phyloP scores from a whole-genome alignment of 2,329 filamentous ascomycete genomes.

The Pestalotiopsis sp. region DNA sequence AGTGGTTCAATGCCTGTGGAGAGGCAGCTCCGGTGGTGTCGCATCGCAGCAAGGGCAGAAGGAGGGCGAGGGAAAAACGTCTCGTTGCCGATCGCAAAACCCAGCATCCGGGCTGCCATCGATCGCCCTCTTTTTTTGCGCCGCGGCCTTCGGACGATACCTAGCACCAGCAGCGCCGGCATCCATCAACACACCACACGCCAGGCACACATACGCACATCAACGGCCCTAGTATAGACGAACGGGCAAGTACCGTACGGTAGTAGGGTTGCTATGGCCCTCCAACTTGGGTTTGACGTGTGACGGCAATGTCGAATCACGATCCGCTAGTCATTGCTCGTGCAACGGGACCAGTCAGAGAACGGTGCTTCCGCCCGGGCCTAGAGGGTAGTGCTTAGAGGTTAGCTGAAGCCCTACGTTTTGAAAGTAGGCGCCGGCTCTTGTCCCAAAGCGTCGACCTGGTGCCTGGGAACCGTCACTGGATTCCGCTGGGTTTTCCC shows the following conservation, averaged over 20 bases:
- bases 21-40: not conserved
- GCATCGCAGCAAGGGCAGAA: too few species aligned
- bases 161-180: not conserved
- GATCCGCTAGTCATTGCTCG: not conserved
- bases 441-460: not conserved
- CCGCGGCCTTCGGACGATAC: not conserved
- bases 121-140: not conserved
- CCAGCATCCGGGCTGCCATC: not conserved
- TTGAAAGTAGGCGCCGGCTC: not conserved
- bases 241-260: not conserved
- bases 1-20: not conserved
- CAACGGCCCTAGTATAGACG: too few species aligned
- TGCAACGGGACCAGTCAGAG: not conserved
- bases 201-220: too few species aligned
- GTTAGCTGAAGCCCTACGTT: not conserved
- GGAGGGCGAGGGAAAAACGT: not conserved
- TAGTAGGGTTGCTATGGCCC: not conserved
- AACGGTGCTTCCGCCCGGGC: not conserved
- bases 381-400: not conserved
- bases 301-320: not conserved
- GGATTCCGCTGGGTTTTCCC: not conserved
- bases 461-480: not conserved
- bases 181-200: not conserved
- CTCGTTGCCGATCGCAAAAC: not conserved
- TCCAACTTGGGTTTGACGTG: not conserved